A percentile compares a stretch with the other conserved stretches of the same genome.
Conservation (phyloP, 805 yeast genomes). For the Suhomyces sp. region DNA sequence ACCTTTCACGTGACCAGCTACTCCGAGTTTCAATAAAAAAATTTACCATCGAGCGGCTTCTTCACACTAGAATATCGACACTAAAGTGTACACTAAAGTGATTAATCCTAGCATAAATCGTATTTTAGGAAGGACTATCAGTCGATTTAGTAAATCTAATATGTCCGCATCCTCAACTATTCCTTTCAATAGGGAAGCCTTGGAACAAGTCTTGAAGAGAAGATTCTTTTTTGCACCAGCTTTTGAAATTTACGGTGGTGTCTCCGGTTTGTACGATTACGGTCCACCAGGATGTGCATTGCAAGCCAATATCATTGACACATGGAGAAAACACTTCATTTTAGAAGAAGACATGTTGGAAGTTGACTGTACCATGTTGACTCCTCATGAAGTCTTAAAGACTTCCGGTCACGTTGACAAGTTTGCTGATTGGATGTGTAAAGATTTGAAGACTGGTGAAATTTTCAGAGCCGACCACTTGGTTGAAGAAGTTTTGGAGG, state of each 20-base stretch:
- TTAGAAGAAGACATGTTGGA: conserved; percentile 98
- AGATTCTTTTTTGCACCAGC: conserved; percentile 98
- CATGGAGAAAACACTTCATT: conserved; percentile 97
- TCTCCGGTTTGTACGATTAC: conserved; percentile 94
- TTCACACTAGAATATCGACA: background rate
- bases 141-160: conserved; percentile 3
- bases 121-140: background rate
- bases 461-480: conserved; percentile 98
- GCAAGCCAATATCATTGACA: conserved; percentile 91
- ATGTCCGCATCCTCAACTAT: conserved; percentile 29
- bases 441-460: conserved; percentile 93
- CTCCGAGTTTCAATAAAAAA: background rate
- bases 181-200: conserved; percentile 75
- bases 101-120: background rate
- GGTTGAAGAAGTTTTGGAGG: conserved; percentile 95
- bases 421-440: conserved; percentile 99
- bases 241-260: conserved; percentile 97
- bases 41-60: background rate
- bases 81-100: background rate
- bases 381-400: conserved; percentile 96
- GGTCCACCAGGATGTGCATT: conserved; percentile 99
- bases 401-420: conserved; percentile 99
- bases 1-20: background rate
- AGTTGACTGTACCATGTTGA: conserved; percentile 96
- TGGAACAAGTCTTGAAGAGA: conserved; percentile 89